Base-by-base conservation (phyloP, 2,329 filamentous ascomycete species). In the Fusarium oligoseptatum region DNA sequence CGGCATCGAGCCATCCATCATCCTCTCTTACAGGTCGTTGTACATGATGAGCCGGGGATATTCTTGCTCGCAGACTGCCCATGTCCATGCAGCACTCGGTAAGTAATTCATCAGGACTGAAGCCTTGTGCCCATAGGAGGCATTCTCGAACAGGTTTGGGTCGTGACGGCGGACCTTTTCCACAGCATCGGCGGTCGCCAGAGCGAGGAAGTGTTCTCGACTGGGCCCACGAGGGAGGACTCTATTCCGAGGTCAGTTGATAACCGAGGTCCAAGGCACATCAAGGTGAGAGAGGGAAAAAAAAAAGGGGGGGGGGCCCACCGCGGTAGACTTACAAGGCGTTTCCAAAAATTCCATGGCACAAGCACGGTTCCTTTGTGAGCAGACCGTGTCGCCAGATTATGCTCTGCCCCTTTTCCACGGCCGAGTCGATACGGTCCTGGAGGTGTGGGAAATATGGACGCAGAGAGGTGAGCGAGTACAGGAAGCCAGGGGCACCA, bases 321-420 rank as follows among this genome's bases (percentile, higher is more conserved):
- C 82, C 34, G 37, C 10, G 27, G 27, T 41, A 50, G 36, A 89
- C 84, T 66, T 86, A 89, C 76, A 93, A 82, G 17, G 90, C 89
- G 77, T 93, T 93, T 9, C 91, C 90, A 15, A 89, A 86, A 32
- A 92, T 89, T 0, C 91, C 89, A 77, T 93, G 91, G 76, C 91
- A 93, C 39, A 93, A 79, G 76, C 89, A 92, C 2, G 91, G 90
- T 76, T 91, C 88, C 73, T 93, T 93, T 12, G 85, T 90, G 71
- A 93, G 81, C 12, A 92, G 78, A 0, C 91, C 91, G 52, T 88
- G 85, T 71, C 88, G 85, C 86, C 88, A 88, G 27, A 89, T 85
- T 64, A 89, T 87, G 17, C 85, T 85, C 64, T 88, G 83, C 3
- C 87, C 89, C 60, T 85, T 87, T 9, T 76, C 79, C 17, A 92